These are phyloP conservation scores for Botryotinia convoluta DNA, from an alignment of 2,329 filamentous ascomycete genomes.

Conservation along the genomic window DNA sequence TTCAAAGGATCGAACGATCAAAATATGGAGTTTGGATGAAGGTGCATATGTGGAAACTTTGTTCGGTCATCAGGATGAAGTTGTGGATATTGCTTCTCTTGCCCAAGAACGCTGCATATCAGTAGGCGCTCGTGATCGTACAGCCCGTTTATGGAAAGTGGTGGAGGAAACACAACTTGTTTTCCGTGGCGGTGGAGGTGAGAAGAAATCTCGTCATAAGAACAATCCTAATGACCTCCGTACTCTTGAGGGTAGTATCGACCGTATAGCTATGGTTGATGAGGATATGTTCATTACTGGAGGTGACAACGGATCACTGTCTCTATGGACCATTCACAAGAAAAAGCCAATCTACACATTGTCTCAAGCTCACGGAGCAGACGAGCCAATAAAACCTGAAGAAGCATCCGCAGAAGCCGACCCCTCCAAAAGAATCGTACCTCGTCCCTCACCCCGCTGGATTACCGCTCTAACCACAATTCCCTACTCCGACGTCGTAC, in stretches of 20 bases:
- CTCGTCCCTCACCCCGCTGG: constrained; percentile 72
- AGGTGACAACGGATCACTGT: constrained; percentile 83
- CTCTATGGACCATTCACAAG: constrained; percentile 85
- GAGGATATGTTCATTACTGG: constrained; percentile 89
- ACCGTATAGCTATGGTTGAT: constrained; percentile 86
- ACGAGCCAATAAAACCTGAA: constrained; percentile 64
- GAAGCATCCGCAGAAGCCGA: constrained; percentile 71
- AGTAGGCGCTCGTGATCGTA: constrained; percentile 87
- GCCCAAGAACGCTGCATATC: constrained; percentile 86
- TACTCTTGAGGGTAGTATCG: constrained; percentile 75
- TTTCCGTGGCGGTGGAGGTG: constrained; percentile 77
- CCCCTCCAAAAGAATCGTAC: constrained; percentile 57
- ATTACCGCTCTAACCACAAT: constrained; percentile 86
- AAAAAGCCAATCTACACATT: constrained; percentile 89
- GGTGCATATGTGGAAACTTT: constrained; percentile 93
- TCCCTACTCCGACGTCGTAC: constrained; percentile 84
- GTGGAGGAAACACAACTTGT: constrained; percentile 93
- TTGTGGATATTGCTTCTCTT: constrained; percentile 79
- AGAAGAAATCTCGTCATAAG: constrained; percentile 47
- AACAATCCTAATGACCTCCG: constrained; percentile 42
- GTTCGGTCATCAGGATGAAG: constrained; percentile 91
- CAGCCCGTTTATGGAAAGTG: constrained; percentile 92
- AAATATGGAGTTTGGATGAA: constrained; percentile 91
- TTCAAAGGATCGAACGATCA: constrained; percentile 88
- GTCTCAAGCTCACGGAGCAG: constrained; percentile 79